Evolutionary conservation across 139 green algal species (phyloP), one percentile per base, ranked within the genome.

Genomic region (Diplosphaera chodatii): DNA sequence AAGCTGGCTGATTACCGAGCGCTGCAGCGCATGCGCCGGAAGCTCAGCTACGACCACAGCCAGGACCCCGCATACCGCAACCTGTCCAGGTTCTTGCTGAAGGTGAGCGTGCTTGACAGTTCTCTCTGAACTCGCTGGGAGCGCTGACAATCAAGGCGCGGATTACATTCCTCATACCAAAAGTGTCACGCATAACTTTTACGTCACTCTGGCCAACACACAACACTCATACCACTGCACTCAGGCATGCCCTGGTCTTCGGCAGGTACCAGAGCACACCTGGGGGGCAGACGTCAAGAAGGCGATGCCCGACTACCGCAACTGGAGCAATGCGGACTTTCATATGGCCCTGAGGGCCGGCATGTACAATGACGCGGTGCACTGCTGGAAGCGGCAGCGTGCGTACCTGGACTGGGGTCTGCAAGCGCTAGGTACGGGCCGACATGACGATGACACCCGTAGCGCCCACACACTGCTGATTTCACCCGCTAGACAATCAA

Each of bases 221-320:
- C n/a, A n/a, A n/a, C n/a, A n/a, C n/a, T n/a, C n/a, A n/a, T n/a
- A n/a, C n/a, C n/a, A n/a, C n/a, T n/a, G n/a, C n/a, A n/a, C n/a
- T n/a, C n/a, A n/a, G n/a, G n/a, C n/a, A n/a, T n/a, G n/a, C n/a
- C n/a, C n/a, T n/a, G n/a, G n/a, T n/a, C n/a, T n/a, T n/a, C n/a
- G n/a, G n/a, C 80, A 85, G 80, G 40, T 88, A 10, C 66, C 82
- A 0, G 86, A 91, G 70, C 86, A 91, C 77, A 91, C 86, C 2
- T 90, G 82, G 82, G 86, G 86, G 8, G 32, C 72, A 3, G 80
- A 86, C 66, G 72, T 69, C 13, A 88, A 88, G 70, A 71, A 67
- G 3, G 65, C 48, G 33, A 76, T 80, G 23, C 48, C 31, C 0
- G 74, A 87, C 29, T 80, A 63, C 2, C 40, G 64, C 27, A 76